Base-by-base conservation (phyloP, 495 filamentous ascomycete species). In the Penicillium alfredii region DNA sequence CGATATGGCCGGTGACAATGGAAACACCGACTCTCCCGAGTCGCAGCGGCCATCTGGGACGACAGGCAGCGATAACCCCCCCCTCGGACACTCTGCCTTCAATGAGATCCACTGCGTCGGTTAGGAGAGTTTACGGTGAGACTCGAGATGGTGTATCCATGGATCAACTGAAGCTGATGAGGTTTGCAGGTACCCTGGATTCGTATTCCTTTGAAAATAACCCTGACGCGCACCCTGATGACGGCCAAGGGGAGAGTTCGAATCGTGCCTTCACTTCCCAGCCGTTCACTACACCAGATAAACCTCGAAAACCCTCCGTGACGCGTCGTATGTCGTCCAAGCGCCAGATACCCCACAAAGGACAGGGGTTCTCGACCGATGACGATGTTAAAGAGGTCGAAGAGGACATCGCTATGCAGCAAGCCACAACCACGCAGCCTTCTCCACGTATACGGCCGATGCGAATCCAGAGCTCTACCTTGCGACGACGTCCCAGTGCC, bases 341-440 rank as follows among this genome's bases (percentile, higher is more conserved):
- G 47, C 71, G 79, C 6, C 72, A 78, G 40, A 71, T 74, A 10
- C 88, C 86, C 11, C 78, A 89, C 46, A 81, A 82, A 44, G 84
- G 88, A 9, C 86, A 87, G 55, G 78, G 86, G 44, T 99, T 96
- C 60, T 95, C 89, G 6, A 88, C 86, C 13, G 92, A 99, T 49
- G 92, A 99, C 59, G 88, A 85, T 56, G 73, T 81, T 14, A 71
- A 76, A 30, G 92, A 99, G 60, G 79, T 95, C 16, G 84, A 92
- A 53, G 59, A 69, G 32, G 66, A 74, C 33, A 53, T 64, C 28
- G 61, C 58, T 7, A 45, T 60, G 22, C 54, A 66, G 33, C 57
- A 65, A 37, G 46, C 49, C 3, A 27, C 53, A 5, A 54, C 47
- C 14, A 43, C 61, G 4, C 63, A 62, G 22, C 46, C 45, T 10